Evolutionary conservation across 805 yeast species (phyloP).

Genomic region (Saturnispora ahearnii): DNA sequence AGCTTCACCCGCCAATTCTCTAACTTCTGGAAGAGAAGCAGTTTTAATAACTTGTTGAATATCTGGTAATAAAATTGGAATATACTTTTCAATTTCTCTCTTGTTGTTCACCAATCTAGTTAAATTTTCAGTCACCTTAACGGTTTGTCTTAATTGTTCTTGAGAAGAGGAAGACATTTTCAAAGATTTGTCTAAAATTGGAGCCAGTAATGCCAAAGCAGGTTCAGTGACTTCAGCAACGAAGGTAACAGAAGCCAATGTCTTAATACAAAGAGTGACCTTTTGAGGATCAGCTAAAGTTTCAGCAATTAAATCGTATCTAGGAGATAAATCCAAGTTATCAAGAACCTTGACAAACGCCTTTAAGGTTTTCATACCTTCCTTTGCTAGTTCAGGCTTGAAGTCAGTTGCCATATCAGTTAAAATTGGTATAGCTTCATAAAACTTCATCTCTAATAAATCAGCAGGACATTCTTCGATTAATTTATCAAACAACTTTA

Average conservation of each 20-base stretch:
- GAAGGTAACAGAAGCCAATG: slow-evolving; percentile 87
- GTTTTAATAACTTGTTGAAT: slow-evolving; percentile 78
- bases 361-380: slow-evolving; percentile 63
- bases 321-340: slow-evolving; percentile 83
- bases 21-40: slow-evolving; percentile 93
- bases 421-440: slow-evolving; percentile 69
- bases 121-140: slow-evolving; percentile 89
- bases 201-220: slow-evolving; percentile 80
- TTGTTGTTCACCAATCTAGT: slow-evolving; percentile 92
- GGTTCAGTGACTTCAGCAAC: slow-evolving; percentile 99
- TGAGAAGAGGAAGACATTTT: slow-evolving; percentile 84
- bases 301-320: slow-evolving; percentile 74
- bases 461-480: slow-evolving; percentile 78
- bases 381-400: slow-evolving; percentile 90
- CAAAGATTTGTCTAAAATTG: slow-evolving; percentile 83
- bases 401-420: slow-evolving; percentile 90
- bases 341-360: slow-evolving; percentile 76
- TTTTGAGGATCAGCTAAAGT: slow-evolving; percentile 86
- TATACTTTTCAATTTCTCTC: slow-evolving; percentile 78
- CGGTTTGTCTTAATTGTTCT: slow-evolving; percentile 94
- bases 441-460: slow-evolving; percentile 72
- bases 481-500: slow-evolving; percentile 63
- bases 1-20: slow-evolving; percentile 88
- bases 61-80: slow-evolving; percentile 87
- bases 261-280: slow-evolving; percentile 82